phyloP scores from a whole-genome alignment of 1,139 yeast genomes.

The Sugiyamaella xylanicola region DNA sequence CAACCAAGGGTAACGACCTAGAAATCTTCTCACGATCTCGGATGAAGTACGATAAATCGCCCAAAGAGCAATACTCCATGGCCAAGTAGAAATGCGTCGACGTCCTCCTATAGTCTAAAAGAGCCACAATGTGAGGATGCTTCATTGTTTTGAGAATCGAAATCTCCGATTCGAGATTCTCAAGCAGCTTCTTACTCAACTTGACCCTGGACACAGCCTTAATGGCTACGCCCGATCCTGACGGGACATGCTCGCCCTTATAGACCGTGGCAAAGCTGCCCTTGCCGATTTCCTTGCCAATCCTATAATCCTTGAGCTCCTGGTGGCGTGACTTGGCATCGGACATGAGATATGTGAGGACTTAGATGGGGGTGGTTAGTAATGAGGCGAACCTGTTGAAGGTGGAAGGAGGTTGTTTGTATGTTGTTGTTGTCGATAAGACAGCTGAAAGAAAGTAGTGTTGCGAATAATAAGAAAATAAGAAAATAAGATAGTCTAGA shows the following conservation, averaged over 20 bases:
- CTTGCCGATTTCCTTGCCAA: constrained; percentile 81
- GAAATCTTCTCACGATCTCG: constrained; percentile 72
- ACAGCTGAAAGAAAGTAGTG: no score
- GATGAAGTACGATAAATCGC: constrained; percentile 87
- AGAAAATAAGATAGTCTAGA: no score
- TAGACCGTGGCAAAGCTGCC: constrained; percentile 96
- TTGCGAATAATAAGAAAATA: no score
- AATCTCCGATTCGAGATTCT: constrained; percentile 89
- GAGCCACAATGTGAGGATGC: constrained; percentile 90
- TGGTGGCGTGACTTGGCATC: constrained; percentile 12
- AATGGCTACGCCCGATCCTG: constrained; percentile 72
- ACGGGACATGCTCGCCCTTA: constrained; percentile 56
- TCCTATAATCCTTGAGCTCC: constrained; percentile 39
- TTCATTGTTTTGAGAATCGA: constrained; percentile 79
- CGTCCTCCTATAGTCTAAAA: constrained; percentile 81
- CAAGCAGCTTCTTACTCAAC: constrained; percentile 81
- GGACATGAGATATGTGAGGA: constrained; percentile 10
- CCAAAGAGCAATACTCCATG: constrained; percentile 97
- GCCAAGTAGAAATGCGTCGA: constrained; percentile 78
- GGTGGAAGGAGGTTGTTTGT: background rate
- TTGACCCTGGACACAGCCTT: constrained; percentile 84
- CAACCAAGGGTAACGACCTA: constrained; percentile 76
- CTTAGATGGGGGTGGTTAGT: background rate
- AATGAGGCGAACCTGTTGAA: background rate
- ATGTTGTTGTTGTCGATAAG: background rate